These are phyloP conservation scores for Penicillium argentinense DNA, from an alignment of 495 filamentous ascomycete species.

Conservation along the genomic window DNA sequence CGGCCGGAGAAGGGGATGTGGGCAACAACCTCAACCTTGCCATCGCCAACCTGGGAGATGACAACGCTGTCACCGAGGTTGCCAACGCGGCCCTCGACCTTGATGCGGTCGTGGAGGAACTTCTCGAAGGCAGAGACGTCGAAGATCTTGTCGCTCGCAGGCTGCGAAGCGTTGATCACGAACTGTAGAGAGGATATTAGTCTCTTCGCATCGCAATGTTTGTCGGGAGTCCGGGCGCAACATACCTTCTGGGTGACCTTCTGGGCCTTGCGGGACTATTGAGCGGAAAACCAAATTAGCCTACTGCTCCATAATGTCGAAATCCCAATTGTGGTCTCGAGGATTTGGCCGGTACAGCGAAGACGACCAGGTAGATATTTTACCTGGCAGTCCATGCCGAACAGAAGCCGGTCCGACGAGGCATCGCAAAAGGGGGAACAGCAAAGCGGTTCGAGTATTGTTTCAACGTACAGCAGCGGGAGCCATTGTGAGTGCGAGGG, in stretches of 20 bases:
- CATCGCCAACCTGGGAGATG: conserved; percentile 87
- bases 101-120: conserved; percentile 99
- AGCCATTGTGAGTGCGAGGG: conserved; percentile 48
- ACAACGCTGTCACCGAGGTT: conserved; percentile 94
- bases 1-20: conserved; percentile 97
- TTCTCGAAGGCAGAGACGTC: conserved; percentile 96
- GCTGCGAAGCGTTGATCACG: conserved; percentile 98
- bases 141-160: conserved; percentile 99
- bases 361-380: conserved; percentile 23
- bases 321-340: conserved; percentile 24
- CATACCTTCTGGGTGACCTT: conserved; percentile 70
- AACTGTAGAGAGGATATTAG: conserved; percentile 56
- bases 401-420: conserved; percentile 8
- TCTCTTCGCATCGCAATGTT: background rate
- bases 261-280: conserved; percentile 59
- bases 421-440: conserved; percentile 55
- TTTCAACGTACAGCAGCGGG: conserved; percentile 71
- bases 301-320: conserved; percentile 81
- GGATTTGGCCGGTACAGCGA: conserved; percentile 2
- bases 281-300: conserved; percentile 59
- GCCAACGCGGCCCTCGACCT: conserved; percentile 95
- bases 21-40: conserved; percentile 95
- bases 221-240: conserved; percentile 5
- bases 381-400: conserved; percentile 9
- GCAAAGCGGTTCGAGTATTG: conserved; percentile 75